These are phyloP conservation scores for Solanum pennellii DNA, from an alignment of 257 asterid species.

Conservation along the genomic window DNA sequence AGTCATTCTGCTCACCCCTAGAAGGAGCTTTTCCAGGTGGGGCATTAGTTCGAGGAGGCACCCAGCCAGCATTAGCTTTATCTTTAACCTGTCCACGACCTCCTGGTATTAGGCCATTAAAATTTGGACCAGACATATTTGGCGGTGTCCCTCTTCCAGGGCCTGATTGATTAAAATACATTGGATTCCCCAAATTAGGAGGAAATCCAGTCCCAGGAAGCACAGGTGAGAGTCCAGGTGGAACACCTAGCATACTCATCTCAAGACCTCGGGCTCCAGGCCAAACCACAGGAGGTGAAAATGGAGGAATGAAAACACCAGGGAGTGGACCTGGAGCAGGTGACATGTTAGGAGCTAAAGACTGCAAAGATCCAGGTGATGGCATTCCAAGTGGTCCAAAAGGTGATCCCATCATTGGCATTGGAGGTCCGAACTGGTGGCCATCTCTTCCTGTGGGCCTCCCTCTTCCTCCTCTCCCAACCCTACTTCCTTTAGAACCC, in stretches of 20 bases:
- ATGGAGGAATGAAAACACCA: slow-evolving; percentile 53
- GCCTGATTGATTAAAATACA: slow-evolving; percentile 54
- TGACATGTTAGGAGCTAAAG: slow-evolving; percentile 74
- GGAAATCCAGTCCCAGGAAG: slow-evolving; percentile 77
- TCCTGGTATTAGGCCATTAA: slow-evolving; percentile 28
- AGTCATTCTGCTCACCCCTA: slow-evolving; percentile 98
- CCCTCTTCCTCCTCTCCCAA: slow-evolving; percentile 79
- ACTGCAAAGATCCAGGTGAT: slow-evolving; percentile 75
- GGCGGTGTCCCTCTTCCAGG: slow-evolving; percentile 69
- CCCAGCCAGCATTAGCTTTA: slow-evolving; percentile 77
- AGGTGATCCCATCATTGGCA: slow-evolving; percentile 64
- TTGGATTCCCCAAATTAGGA: slow-evolving; percentile 59
- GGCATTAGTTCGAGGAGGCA: slow-evolving; percentile 47
- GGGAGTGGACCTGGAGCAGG: slow-evolving; percentile 90
- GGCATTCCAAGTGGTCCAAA: slow-evolving; percentile 84
- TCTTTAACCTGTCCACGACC: slow-evolving; percentile 67
- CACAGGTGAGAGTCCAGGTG: slow-evolving; percentile 67
- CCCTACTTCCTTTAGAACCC: slow-evolving; percentile 61
- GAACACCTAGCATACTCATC: slow-evolving; percentile 69
- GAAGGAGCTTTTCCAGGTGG: slow-evolving; percentile 98
- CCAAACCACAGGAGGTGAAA: slow-evolving; percentile 88
- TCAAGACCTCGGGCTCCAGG: slow-evolving; percentile 89
- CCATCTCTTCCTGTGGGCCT: slow-evolving; percentile 70
- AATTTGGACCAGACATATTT: slow-evolving; percentile 50
- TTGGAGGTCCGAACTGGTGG: slow-evolving; percentile 52